These are phyloP conservation scores for Eutrema heterophyllum DNA, from an alignment of 345 rosid species.

Conservation along the genomic window DNA sequence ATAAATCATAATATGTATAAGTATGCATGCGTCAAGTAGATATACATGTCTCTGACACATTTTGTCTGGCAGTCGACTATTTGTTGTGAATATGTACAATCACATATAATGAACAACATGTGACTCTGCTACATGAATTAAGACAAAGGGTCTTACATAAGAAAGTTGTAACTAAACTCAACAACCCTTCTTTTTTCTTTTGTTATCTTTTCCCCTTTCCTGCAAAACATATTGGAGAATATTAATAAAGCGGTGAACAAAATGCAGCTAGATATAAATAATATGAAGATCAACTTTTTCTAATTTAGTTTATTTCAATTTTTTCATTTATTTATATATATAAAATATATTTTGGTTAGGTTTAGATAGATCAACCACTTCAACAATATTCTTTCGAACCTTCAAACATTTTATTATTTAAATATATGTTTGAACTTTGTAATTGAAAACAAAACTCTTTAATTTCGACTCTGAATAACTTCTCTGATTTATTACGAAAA, in stretches of 20 bases:
- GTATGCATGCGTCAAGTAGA: not conserved
- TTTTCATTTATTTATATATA: not conserved
- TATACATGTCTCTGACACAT: not conserved
- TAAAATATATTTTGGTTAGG: not conserved
- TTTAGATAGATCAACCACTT: conserved; percentile 27
- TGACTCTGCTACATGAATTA: not conserved
- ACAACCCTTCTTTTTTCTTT: conserved; percentile 11
- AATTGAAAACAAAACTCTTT: too few relatives aligned
- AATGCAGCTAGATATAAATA: not conserved
- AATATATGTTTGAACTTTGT: not conserved
- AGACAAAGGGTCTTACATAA: not conserved
- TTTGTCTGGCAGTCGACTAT: not conserved
- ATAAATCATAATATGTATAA: too few relatives aligned
- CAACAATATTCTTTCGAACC: not conserved
- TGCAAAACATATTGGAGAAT: not conserved
- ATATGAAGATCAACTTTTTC: not conserved
- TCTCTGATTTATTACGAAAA: too few relatives aligned
- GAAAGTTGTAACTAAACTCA: conserved; percentile 23
- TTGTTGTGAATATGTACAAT: not conserved
- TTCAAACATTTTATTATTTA: not conserved
- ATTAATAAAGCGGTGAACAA: conserved; percentile 9
- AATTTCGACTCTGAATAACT: too few relatives aligned
- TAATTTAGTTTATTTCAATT: conserved; percentile 2
- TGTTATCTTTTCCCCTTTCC: not conserved
- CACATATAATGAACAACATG: conserved; percentile 3